Conservation (phyloP, 1,284 basidiomycete genomes). For the Malassezia cuniculi region DNA sequence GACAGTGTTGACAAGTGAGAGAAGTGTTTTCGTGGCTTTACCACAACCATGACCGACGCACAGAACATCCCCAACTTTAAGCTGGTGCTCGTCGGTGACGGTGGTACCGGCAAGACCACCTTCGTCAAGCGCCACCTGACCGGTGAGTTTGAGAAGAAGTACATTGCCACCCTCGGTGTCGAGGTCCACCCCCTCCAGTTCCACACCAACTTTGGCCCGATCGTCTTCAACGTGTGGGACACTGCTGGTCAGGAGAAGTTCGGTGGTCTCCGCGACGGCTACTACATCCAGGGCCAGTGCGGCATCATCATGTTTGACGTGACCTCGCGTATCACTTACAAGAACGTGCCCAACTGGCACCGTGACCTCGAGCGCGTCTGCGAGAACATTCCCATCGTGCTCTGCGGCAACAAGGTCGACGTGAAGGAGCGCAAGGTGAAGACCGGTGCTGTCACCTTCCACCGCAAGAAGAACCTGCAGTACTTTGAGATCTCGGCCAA, state of each 20-base stretch:
- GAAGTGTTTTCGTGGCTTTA: constrained; percentile 9
- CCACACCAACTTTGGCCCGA: constrained; percentile 94
- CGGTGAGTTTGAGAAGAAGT: constrained; percentile 98
- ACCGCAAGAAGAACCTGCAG: constrained; percentile 99
- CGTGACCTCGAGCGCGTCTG: constrained; percentile 98
- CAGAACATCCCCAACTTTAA: constrained; percentile 78
- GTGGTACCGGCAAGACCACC: constrained; percentile 72
- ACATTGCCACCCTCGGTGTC: constrained; percentile 98
- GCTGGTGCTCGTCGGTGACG: constrained; percentile 95
- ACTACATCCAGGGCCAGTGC: constrained; percentile 62
- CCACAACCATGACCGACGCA: constrained; percentile 18
- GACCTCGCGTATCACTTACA: constrained; percentile 98
- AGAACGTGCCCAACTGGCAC: constrained; percentile 99
- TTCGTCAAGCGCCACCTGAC: constrained; percentile 76
- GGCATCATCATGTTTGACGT: constrained; percentile 99
- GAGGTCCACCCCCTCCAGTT: constrained; percentile 94
- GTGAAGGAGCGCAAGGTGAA: constrained; percentile 99
- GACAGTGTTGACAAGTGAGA: constrained; percentile 9
- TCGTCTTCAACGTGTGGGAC: constrained; percentile 99
- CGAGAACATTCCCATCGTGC: constrained; percentile 97
- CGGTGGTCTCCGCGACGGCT: constrained; percentile 43
- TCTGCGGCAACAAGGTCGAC: constrained; percentile 99
- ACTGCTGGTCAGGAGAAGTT: constrained; percentile 99
- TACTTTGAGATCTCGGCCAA: constrained; percentile 99
- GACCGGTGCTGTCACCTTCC: constrained; percentile 96